Evolutionary conservation across 495 filamentous ascomycete species (phyloP).

Genomic region (Penicillium goetzii): DNA sequence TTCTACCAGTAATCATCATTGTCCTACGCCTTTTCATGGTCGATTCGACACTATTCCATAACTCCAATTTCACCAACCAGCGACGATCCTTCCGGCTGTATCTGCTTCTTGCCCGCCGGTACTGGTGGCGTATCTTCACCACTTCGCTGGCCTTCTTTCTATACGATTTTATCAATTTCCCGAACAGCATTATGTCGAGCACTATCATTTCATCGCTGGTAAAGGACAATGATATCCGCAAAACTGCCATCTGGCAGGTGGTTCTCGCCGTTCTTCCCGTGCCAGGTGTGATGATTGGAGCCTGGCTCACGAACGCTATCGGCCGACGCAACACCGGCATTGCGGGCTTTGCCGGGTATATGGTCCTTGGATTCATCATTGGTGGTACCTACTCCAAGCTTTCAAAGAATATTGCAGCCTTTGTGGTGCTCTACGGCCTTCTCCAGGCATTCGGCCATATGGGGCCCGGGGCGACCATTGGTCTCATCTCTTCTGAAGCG

Average conservation of each 20-base stretch:
- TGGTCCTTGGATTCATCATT: constrained; percentile 42
- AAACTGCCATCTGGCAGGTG: constrained; percentile 43
- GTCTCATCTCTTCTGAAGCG: constrained; percentile 38
- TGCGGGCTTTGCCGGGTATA: constrained; percentile 37
- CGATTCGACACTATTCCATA: constrained; percentile 39
- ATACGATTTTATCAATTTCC: constrained; percentile 45
- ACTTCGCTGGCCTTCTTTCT: constrained; percentile 43
- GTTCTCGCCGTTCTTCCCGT: constrained; percentile 42
- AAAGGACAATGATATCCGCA: constrained; percentile 34
- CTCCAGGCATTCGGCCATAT: constrained; percentile 43
- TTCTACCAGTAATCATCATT: constrained; percentile 36
- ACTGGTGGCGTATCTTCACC: constrained; percentile 35
- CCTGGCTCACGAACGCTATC: constrained; percentile 39
- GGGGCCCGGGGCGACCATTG: constrained; percentile 43
- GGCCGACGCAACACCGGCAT: constrained; percentile 42
- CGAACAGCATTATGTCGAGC: constrained; percentile 45
- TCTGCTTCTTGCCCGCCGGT: constrained; percentile 32
- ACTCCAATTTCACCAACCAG: constrained; percentile 35
- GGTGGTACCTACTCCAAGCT: constrained; percentile 35
- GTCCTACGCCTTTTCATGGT: constrained; percentile 38
- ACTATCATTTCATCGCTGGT: constrained; percentile 45
- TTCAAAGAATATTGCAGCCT: constrained; percentile 38
- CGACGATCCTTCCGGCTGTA: constrained; percentile 28
- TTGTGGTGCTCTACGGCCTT: constrained; percentile 44
- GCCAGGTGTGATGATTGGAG: constrained; percentile 40